Evolutionary conservation across 345 rosid genomes (phyloP), one percentile per base, ranked within the genome.

Genomic region (Syzygium jambos): DNA sequence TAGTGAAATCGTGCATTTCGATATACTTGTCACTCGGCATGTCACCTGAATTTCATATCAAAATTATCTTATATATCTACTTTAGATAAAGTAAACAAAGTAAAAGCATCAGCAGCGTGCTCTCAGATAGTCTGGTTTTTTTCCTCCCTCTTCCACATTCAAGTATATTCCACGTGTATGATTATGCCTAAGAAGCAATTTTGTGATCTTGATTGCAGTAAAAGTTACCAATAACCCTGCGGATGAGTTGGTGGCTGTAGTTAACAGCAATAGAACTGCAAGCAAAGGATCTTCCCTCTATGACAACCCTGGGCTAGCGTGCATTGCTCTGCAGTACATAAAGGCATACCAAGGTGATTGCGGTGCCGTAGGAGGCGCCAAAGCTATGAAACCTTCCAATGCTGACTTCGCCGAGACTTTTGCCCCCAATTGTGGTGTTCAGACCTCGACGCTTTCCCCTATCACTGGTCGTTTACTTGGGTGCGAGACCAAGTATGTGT

Each of bases 241-340:
- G 15, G 98, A 94, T 85, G 78, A 95, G 84, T 88, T 95, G 92
- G 94, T 92, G 34, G 91, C 85, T 49, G 92, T 83, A 87, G 87
- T 95, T 41, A 94, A 90, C 86, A 85, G 49, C 52, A 94, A 95
- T 85, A 89, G 98, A 87, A 95, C 95, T 19, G 94, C 94, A 12
- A 89, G 90, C 88, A 93, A 93, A 59, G 90, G 27, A n/a, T 87
- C 95, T 83, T 52, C 94, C 25, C 95, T 95, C 80, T 85, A 83
- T 29, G 93, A 91, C 90, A 93, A 93, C 86, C 89, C 94, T 1
- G 95, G 98, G 85, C 89, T 95, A 51, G 98, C 93, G 30, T 95
- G 98, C 92, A 90, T 95, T 87, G 98, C 96, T 57, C 90, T 95
- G 90, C 96, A 95, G 86, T 94, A 94, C 88, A 92, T 94, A 89